phyloP scores from a whole-genome alignment of 2,329 filamentous ascomycete genomes.

The Diaporthe australafricana region DNA sequence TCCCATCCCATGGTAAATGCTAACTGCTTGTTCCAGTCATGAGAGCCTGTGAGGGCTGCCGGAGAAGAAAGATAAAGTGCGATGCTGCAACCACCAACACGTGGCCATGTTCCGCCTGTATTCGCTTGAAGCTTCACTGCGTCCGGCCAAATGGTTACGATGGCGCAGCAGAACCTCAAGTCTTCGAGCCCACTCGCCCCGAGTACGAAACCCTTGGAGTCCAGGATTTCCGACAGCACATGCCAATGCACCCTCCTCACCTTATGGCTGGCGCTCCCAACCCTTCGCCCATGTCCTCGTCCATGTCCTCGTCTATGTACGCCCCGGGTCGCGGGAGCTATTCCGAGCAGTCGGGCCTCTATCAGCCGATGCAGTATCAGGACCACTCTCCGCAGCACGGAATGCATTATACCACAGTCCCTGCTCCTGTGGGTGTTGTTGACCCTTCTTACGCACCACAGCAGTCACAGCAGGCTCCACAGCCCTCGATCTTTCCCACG shows the following conservation, averaged over 20 bases:
- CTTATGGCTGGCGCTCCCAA: constrained; percentile 50
- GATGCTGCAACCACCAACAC: constrained; percentile 97
- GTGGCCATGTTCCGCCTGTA: constrained; percentile 96
- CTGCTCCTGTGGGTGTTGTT: constrained; percentile 60
- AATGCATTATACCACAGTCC: constrained; percentile 66
- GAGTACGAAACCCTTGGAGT: constrained; percentile 56
- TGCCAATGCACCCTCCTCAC: constrained; percentile 59
- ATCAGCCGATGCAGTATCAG: constrained; percentile 60
- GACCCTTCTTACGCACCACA: constrained; percentile 59
- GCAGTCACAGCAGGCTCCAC: constrained; percentile 44
- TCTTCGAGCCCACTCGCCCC: constrained; percentile 57
- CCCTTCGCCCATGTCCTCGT: constrained; percentile 45
- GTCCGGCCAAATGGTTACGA: constrained; percentile 89
- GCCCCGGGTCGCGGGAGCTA: constrained; percentile 60
- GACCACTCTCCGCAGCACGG: constrained; percentile 59
- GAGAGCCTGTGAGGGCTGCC: constrained; percentile 96
- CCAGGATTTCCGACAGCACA: constrained; percentile 63
- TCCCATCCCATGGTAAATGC: not conserved
- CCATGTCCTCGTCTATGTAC: constrained; percentile 59
- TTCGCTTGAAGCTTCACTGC: constrained; percentile 91
- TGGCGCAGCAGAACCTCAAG: constrained; percentile 58
- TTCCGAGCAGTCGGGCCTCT: constrained; percentile 56
- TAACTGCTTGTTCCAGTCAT: constrained; percentile 72
- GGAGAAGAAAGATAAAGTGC: constrained; percentile 96
- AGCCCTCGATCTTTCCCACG: constrained; percentile 63